These are phyloP conservation scores for Ilyonectria sp. DNA, from an alignment of 2,329 filamentous ascomycete genomes.

Conservation along the genomic window DNA sequence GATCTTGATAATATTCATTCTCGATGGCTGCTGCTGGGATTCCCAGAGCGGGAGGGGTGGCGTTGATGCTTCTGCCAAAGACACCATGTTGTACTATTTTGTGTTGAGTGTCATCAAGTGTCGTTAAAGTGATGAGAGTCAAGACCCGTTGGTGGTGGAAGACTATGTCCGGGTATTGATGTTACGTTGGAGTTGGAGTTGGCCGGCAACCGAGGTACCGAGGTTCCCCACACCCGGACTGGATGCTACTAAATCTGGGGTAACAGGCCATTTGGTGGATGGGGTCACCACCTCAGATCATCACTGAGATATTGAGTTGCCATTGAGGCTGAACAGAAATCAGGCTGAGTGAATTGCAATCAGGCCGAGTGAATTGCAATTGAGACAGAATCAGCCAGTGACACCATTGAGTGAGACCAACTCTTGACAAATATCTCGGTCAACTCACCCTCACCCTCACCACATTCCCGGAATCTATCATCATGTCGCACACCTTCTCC, in stretches of 20 bases:
- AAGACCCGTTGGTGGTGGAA: not conserved
- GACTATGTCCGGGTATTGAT: constrained; percentile 4
- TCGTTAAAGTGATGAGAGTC: not conserved
- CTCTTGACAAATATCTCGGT: constrained; percentile 1
- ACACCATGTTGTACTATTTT: constrained; percentile 1
- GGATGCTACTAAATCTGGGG: constrained; percentile 33
- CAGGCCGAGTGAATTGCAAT: too few relatives aligned
- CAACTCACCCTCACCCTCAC: constrained; percentile 23
- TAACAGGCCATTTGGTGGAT: constrained; percentile 4
- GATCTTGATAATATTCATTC: constrained; percentile 23
- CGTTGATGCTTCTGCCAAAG: constrained; percentile 14
- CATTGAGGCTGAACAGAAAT: not conserved
- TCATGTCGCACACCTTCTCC: constrained; percentile 49
- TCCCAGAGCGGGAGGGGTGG: constrained; percentile 15
- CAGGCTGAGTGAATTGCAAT: too few relatives aligned
- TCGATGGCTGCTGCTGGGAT: constrained; percentile 10
- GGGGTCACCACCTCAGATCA: not conserved
- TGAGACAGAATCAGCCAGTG: not conserved
- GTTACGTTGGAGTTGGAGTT: constrained; percentile 10
- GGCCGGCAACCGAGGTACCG: constrained; percentile 45
- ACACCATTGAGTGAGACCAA: not conserved
- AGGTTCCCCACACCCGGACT: constrained; percentile 47
- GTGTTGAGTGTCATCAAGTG: too few relatives aligned
- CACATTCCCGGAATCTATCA: constrained; percentile 32
- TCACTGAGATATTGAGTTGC: not conserved